Conservation (phyloP, 2,329 filamentous ascomycete genomes). For the Drechslerella stenobrocha region DNA sequence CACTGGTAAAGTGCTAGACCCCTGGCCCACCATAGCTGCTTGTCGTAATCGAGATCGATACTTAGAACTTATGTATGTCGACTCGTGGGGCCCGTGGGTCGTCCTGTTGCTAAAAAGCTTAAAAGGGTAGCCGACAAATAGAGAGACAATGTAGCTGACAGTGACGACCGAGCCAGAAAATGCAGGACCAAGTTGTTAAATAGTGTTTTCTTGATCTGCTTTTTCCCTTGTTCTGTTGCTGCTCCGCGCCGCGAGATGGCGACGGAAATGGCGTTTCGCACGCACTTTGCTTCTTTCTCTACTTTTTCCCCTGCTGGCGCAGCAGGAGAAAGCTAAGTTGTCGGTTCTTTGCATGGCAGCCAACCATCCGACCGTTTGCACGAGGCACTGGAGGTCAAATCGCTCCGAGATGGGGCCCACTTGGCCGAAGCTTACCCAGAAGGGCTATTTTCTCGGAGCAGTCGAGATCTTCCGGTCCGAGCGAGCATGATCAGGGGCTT, state of each 20-base stretch:
- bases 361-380: constrained; percentile 10
- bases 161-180: constrained; percentile 1
- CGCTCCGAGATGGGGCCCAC: constrained; percentile 36
- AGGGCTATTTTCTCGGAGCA: constrained; percentile 32
- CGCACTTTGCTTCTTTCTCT: constrained; percentile 30
- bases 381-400: constrained; percentile 41
- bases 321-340: constrained; percentile 26
- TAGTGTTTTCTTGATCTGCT: constrained; percentile 11
- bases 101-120: no score
- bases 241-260: constrained; percentile 29
- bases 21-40: constrained; percentile 21
- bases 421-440: constrained; percentile 17
- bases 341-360: constrained; percentile 15
- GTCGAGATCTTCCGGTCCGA: constrained; percentile 41
- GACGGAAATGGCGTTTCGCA: constrained; percentile 44
- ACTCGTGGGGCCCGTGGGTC: no score
- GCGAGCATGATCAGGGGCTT: constrained; percentile 16
- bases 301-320: constrained; percentile 12
- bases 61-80: no score
- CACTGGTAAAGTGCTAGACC: constrained; percentile 19
- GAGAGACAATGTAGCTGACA: no score
- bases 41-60: not conserved
- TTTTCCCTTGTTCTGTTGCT: constrained; percentile 3
- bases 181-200: constrained; percentile 15
- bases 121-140: no score